Evolutionary conservation across 208 protist species (phyloP).

Genomic region (Crithidia bombi): DNA sequence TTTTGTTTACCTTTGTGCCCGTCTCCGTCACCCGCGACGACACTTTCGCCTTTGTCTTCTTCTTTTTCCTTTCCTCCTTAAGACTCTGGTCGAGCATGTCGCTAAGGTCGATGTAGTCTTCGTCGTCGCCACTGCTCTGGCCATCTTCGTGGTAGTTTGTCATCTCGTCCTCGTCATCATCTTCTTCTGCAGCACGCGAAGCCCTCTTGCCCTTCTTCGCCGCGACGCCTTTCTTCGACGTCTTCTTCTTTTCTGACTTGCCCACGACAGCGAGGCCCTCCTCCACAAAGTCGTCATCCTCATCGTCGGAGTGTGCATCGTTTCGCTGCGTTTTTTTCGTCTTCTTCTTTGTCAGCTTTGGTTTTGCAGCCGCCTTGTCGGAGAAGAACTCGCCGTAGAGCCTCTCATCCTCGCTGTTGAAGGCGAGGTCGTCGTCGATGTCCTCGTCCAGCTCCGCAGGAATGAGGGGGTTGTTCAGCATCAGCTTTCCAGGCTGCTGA

Average conservation of each 20-base stretch:
- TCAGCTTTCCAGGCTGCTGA: conserved; percentile 70
- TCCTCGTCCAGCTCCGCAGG: conserved; percentile 88
- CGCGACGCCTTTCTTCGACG: not conserved
- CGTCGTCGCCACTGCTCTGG: conserved; percentile 59
- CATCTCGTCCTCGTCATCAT: conserved; percentile 49
- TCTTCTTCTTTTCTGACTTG: conserved; percentile 36
- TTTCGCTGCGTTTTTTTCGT: conserved; percentile 6
- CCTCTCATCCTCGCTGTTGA: conserved; percentile 91
- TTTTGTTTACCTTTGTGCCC: conserved; percentile 41
- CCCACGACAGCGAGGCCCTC: conserved; percentile 54
- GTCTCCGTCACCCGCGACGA: conserved; percentile 39
- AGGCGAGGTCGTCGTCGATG: conserved; percentile 91
- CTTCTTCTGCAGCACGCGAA: conserved; percentile 16
- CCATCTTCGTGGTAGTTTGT: conserved; percentile 68
- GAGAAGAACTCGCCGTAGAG: conserved; percentile 87
- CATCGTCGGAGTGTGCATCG: conserved; percentile 13
- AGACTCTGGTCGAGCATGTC: conserved; percentile 82
- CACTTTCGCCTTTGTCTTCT: conserved; percentile 49
- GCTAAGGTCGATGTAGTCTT: conserved; percentile 83
- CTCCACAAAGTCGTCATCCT: conserved; percentile 53
- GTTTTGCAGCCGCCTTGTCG: conserved; percentile 18
- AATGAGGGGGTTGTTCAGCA: conserved; percentile 84
- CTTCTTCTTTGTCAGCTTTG: conserved; percentile 37
- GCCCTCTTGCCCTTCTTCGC: not conserved
- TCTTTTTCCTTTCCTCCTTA: conserved; percentile 60